Percentiles rank a stretch among this genome's conserved stretches.
phyloP scores from a whole-genome alignment of 1,139 yeast genomes.

The Arxiozyma telluris region DNA sequence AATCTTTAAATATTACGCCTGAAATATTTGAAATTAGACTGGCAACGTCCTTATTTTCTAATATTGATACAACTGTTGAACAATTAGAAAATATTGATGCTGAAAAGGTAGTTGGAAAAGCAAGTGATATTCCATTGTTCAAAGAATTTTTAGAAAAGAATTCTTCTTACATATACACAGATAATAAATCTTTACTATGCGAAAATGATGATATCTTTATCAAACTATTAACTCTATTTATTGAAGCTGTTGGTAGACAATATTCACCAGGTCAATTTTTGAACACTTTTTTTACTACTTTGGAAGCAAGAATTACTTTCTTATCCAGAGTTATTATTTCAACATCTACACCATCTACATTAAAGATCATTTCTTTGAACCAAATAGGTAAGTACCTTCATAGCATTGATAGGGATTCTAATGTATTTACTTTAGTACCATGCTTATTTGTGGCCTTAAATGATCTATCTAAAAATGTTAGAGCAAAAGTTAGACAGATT shows the following conservation, averaged over 20 bases:
- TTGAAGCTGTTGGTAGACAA: slow-evolving; percentile 34
- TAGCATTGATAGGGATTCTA: slow-evolving; percentile 31
- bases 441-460: slow-evolving; percentile 34
- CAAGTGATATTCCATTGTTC: slow-evolving; percentile 22
- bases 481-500: slow-evolving; percentile 31
- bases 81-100: slow-evolving; percentile 29
- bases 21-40: slow-evolving; percentile 59
- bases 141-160: slow-evolving; percentile 28
- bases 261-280: slow-evolving; percentile 31
- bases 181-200: slow-evolving; percentile 22
- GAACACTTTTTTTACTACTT: slow-evolving; percentile 30
- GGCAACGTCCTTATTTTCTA: slow-evolving; percentile 45
- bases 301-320: slow-evolving; percentile 44
- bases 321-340: slow-evolving; percentile 49
- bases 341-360: slow-evolving; percentile 47
- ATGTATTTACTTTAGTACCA: slow-evolving; percentile 39
- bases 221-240: slow-evolving; percentile 36
- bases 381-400: slow-evolving; percentile 34
- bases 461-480: slow-evolving; percentile 35
- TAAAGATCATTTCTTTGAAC: slow-evolving; percentile 42
- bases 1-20: slow-evolving; percentile 35
- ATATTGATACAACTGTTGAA: slow-evolving; percentile 21
- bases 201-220: slow-evolving; percentile 39
- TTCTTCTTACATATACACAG: slow-evolving; percentile 24
- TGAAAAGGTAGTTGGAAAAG: slow-evolving; percentile 26